These are phyloP conservation scores for Boletus rubescentipes DNA, from an alignment of 768 basidiomycete genomes.

Conservation along the genomic window DNA sequence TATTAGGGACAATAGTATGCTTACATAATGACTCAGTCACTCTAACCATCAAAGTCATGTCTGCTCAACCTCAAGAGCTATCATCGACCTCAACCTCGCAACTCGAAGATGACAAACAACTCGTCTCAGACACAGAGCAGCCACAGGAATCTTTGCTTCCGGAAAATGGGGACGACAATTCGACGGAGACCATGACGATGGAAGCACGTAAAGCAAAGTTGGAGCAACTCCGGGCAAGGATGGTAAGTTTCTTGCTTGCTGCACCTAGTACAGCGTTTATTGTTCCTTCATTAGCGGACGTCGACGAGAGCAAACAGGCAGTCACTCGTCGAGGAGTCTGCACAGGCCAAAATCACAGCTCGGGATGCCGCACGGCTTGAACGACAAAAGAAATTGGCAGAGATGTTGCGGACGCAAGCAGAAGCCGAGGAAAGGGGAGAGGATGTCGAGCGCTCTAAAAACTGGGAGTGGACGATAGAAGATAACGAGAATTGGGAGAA, in stretches of 20 bases:
- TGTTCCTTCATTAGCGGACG: conserved; percentile 49
- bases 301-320: conserved; percentile 82
- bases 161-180: conserved; percentile 17
- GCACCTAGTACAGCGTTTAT: not conserved
- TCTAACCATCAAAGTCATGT: conserved; percentile 13
- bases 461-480: conserved; percentile 70
- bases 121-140: conserved; percentile 24
- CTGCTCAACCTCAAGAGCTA: not conserved
- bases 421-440: conserved; percentile 92
- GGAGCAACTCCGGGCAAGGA: conserved; percentile 70
- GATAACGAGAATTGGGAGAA: conserved; percentile 32
- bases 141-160: conserved; percentile 23
- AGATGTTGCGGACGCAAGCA: conserved; percentile 77
- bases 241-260: conserved; percentile 48
- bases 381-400: conserved; percentile 86
- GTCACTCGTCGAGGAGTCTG: conserved; percentile 82
- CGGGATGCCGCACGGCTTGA: conserved; percentile 85
- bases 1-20: not conserved
- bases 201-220: conserved; percentile 78
- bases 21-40: conserved; percentile 15
- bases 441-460: conserved; percentile 92
- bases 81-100: conserved; percentile 6
- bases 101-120: not conserved
- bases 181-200: conserved; percentile 42
- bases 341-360: conserved; percentile 71